These are phyloP conservation scores for Puccinellia tenuiflora DNA, from an alignment of 176 grass and related monocot genomes.

Conservation along the genomic window DNA sequence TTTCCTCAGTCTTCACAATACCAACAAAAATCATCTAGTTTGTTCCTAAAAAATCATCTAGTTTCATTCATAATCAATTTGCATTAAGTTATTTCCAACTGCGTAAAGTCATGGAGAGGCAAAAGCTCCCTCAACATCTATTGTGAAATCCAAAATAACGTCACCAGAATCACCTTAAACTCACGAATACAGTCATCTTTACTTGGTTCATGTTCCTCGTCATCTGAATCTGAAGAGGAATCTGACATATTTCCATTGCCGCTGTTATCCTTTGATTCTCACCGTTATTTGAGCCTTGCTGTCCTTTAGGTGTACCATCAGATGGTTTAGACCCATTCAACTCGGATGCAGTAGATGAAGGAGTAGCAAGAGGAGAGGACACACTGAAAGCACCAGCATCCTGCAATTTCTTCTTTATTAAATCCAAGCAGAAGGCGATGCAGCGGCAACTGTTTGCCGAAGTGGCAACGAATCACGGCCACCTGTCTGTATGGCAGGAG, in stretches of 20 bases:
- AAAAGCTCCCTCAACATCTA: not conserved
- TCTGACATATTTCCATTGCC: constrained; percentile 69
- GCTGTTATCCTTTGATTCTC: constrained; percentile 76
- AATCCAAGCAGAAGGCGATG: constrained; percentile 94
- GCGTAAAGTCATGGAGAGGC: not conserved
- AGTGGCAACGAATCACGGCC: constrained; percentile 79
- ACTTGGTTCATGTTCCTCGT: constrained; percentile 73
- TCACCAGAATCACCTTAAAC: constrained; percentile 72
- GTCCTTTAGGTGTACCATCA: constrained; percentile 59
- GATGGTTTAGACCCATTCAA: constrained; percentile 78
- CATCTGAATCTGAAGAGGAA: constrained; percentile 90
- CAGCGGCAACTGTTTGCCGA: constrained; percentile 57
- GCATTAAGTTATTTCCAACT: not conserved
- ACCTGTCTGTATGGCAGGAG: constrained; percentile 76
- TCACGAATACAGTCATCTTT: constrained; percentile 89
- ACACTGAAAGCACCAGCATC: constrained; percentile 65
- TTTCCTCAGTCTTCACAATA: not conserved
- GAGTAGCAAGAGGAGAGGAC: constrained; percentile 49
- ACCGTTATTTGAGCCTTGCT: constrained; percentile 37
- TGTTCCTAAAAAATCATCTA: not conserved
- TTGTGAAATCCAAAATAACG: constrained; percentile 1
- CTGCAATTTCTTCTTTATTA: constrained; percentile 99
- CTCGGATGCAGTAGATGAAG: constrained; percentile 47
- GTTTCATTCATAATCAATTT: not conserved
- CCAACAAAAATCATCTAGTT: not conserved